Conservation (phyloP, 2,329 filamentous ascomycete genomes). For the Exophiala sp. region DNA sequence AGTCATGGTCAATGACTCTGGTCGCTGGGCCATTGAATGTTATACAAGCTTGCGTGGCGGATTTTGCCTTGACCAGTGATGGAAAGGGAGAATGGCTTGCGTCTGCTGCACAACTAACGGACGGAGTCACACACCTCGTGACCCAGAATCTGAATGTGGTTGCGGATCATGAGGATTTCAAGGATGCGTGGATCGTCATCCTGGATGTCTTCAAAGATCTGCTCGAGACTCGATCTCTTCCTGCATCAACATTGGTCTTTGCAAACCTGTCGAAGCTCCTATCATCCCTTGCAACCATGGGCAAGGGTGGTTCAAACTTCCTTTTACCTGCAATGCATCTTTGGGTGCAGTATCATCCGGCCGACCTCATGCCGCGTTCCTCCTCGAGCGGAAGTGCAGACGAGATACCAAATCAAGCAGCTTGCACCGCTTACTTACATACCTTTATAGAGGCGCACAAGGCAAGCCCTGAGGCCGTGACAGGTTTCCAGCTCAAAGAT, state of each 20-base stretch:
- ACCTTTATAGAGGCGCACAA: conserved; percentile 19
- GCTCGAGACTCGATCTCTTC: conserved; percentile 11
- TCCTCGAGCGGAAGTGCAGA: conserved; percentile 13
- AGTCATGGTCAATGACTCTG: conserved; percentile 46
- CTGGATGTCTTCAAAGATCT: conserved; percentile 13
- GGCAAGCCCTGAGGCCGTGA: conserved; percentile 12
- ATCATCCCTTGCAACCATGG: conserved; percentile 4
- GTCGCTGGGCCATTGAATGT: conserved; percentile 10
- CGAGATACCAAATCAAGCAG: conserved; percentile 22
- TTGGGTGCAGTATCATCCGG: conserved; percentile 19
- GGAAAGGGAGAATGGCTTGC: conserved; percentile 16
- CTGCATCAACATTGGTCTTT: conserved; percentile 15
- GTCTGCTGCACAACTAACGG: conserved; percentile 16
- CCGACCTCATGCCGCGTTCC: conserved; percentile 13
- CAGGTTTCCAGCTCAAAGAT: conserved; percentile 7
- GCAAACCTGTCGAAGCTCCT: conserved; percentile 17
- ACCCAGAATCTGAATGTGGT: conserved; percentile 17
- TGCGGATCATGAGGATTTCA: conserved; percentile 14
- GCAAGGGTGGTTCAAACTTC: conserved; percentile 19
- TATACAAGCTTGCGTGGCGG: conserved; percentile 9
- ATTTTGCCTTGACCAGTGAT: conserved; percentile 2
- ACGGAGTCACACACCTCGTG: conserved; percentile 18
- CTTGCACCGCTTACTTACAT: conserved; percentile 26
- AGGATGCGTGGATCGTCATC: conserved; percentile 19
- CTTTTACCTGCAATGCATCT: conserved; percentile 23